These are phyloP conservation scores for Phytopythium mirpurense DNA, from an alignment of 352 stramenopile genomes.

Conservation along the genomic window DNA sequence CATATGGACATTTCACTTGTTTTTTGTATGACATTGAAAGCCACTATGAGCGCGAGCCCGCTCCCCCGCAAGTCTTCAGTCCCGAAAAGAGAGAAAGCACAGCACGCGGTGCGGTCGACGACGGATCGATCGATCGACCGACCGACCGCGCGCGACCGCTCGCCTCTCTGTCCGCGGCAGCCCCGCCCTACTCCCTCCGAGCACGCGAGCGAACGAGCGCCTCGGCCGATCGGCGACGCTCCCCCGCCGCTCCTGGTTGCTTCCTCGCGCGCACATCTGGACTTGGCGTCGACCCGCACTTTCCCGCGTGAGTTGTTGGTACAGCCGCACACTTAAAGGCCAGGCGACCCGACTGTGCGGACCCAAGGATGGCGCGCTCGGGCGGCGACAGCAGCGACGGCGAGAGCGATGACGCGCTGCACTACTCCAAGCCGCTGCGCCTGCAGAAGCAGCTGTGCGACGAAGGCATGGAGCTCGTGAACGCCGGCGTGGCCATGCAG, in stretches of 20 bases:
- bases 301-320: too few species aligned
- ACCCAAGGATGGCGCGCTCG: conserved; percentile 40
- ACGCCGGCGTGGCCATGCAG: conserved; percentile 73
- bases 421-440: conserved; percentile 51
- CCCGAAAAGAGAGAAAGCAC: conserved; percentile 4
- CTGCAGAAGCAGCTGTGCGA: conserved; percentile 79
- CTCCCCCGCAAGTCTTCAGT: background rate
- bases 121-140: background rate
- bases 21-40: too few species aligned
- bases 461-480: conserved; percentile 78
- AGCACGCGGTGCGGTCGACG: background rate
- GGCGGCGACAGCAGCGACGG: conserved; percentile 33
- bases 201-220: background rate
- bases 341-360: too few species aligned
- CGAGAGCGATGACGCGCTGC: conserved; percentile 57
- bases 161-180: background rate
- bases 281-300: conserved; percentile 1
- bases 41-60: too few species aligned
- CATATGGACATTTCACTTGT: too few species aligned
- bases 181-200: background rate
- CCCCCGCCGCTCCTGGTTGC: background rate
- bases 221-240: background rate
- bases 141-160: background rate
- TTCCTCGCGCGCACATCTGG: background rate
- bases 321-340: too few species aligned